Percentiles rank a stretch among this genome's conserved stretches.
phyloP scores from a whole-genome alignment of 169 alveolate species.

The Prorocentrum cordatum region DNA sequence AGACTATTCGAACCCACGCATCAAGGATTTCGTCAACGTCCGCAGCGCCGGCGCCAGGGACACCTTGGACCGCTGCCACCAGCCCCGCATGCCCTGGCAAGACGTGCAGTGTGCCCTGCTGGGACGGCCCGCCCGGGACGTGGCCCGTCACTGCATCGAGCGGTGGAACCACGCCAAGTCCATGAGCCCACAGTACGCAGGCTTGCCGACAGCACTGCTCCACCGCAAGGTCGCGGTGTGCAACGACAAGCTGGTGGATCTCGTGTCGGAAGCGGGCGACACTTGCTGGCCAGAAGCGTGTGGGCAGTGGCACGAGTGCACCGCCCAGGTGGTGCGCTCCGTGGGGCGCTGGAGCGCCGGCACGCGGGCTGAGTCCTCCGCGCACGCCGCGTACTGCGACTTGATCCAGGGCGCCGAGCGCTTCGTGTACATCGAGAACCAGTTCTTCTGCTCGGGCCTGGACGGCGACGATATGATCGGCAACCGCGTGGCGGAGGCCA shows the following conservation, averaged over 20 bases:
- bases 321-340: slow-evolving; percentile 42
- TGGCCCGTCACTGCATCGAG: slow-evolving; percentile 49
- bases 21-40: slow-evolving; percentile 3
- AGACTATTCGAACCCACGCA: slow-evolving; percentile 61
- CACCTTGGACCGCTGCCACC: neutral
- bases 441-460: slow-evolving; percentile 59
- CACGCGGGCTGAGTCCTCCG: slow-evolving; percentile 43
- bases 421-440: slow-evolving; percentile 49
- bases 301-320: neutral
- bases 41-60: neutral
- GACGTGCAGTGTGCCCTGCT: slow-evolving; percentile 21
- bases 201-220: slow-evolving; percentile 26
- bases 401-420: slow-evolving; percentile 31
- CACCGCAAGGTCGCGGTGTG: slow-evolving; percentile 36
- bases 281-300: neutral
- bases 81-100: slow-evolving; percentile 62
- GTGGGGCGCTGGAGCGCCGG: slow-evolving; percentile 66
- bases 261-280: neutral
- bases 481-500: slow-evolving; percentile 39
- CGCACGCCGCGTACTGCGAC: slow-evolving; percentile 34
- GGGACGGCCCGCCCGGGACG: slow-evolving; percentile 65
- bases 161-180: slow-evolving; percentile 64
- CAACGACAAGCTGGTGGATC: slow-evolving; percentile 29
- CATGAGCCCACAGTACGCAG: neutral
- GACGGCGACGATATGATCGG: slow-evolving; percentile 18